These are phyloP conservation scores for Penicillium simplicissimum DNA, from an alignment of 495 filamentous ascomycete genomes.

Conservation along the genomic window DNA sequence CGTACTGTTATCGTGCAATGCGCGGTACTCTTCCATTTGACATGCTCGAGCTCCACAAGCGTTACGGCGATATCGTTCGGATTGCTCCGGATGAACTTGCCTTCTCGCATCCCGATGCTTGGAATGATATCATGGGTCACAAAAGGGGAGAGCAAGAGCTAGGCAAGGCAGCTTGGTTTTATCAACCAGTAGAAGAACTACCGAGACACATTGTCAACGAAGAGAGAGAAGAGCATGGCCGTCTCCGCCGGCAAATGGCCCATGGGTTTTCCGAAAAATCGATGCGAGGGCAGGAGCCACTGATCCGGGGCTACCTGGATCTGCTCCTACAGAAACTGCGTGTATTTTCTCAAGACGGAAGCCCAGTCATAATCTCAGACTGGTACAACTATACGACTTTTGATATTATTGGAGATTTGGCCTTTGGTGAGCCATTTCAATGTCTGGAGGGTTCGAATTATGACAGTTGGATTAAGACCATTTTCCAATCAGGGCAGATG, in stretches of 20 bases:
- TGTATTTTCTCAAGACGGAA: background rate
- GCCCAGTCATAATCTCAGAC: background rate
- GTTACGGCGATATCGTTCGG: constrained; percentile 57
- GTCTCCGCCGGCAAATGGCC: constrained; percentile 47
- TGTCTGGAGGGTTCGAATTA: constrained; percentile 9
- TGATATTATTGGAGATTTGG: constrained; percentile 14
- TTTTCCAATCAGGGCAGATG: constrained; percentile 40
- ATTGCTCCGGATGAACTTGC: constrained; percentile 55
- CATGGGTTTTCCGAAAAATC: constrained; percentile 55
- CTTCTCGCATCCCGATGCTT: constrained; percentile 49
- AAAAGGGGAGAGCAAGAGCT: constrained; percentile 23
- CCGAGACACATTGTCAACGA: constrained; percentile 25
- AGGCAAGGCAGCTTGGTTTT: constrained; percentile 23
- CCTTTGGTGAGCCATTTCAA: constrained; percentile 10
- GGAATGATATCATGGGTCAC: constrained; percentile 58
- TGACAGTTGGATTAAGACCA: constrained; percentile 23
- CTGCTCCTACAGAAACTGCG: constrained; percentile 2
- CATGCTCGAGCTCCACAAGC: constrained; percentile 45
- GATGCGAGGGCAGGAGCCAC: constrained; percentile 43
- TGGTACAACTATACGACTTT: constrained; percentile 14
- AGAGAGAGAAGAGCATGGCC: constrained; percentile 41
- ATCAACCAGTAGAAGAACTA: constrained; percentile 13
- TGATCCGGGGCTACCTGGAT: constrained; percentile 3
- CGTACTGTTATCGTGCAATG: constrained; percentile 4
- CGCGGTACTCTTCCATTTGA: constrained; percentile 32